These are phyloP conservation scores for Glomus cerebriforme DNA, from an alignment of 192 early-diverging fungal genomes.

Conservation along the genomic window DNA sequence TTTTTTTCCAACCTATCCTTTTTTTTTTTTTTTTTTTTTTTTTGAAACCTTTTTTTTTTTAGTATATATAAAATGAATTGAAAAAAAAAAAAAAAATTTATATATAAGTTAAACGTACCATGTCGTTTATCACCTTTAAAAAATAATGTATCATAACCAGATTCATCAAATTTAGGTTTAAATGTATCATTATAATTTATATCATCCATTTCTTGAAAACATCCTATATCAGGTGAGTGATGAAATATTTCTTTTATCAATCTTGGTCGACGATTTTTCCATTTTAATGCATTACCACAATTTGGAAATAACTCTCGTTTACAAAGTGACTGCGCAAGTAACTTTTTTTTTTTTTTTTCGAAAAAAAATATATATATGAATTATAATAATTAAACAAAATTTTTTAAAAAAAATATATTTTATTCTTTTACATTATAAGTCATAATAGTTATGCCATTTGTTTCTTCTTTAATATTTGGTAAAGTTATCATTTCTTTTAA, in stretches of 20 bases:
- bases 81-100: not conserved
- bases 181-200: not conserved
- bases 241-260: constrained; percentile 26
- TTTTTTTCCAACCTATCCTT: constrained; percentile 8
- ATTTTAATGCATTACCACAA: constrained; percentile 24
- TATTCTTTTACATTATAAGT: constrained; percentile 26
- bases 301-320: not conserved
- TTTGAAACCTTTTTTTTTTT: not conserved
- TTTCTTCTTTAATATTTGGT: not conserved
- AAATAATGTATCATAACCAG: constrained; percentile 4
- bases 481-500: constrained; percentile 14
- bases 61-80: too few species aligned
- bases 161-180: constrained; percentile 27
- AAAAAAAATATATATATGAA: not conserved
- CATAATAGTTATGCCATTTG: constrained; percentile 7
- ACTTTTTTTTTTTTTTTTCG: not conserved
- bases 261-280: constrained; percentile 28
- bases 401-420: not conserved
- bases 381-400: not conserved
- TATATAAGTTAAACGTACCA: too few species aligned
- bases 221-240: constrained; percentile 20
- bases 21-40: not conserved
- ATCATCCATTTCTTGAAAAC: constrained; percentile 32
- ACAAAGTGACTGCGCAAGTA: constrained; percentile 25
- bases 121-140: constrained; percentile 10